phyloP scores from a whole-genome alignment of 1,284 basidiomycete genomes.

The Marasmius oreades region DNA sequence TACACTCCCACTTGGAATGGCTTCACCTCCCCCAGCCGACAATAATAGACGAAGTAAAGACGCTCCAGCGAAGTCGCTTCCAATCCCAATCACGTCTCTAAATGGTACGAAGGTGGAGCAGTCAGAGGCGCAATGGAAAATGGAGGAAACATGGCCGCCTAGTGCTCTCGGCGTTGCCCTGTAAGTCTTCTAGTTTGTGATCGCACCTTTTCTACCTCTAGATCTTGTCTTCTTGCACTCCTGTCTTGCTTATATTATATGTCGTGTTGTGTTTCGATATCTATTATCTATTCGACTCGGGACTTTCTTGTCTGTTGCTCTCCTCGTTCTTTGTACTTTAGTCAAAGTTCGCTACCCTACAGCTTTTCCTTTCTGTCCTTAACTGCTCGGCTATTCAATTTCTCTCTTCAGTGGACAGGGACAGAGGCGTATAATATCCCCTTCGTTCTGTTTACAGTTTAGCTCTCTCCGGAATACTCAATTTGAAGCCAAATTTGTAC shows the following conservation, averaged over 20 bases:
- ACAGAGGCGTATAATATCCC: too few species aligned
- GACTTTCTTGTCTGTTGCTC: neutral
- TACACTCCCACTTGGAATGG: slow-evolving; percentile 4
- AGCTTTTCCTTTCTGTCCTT: too few species aligned
- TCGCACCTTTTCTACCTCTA: neutral
- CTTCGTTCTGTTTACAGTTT: too few species aligned
- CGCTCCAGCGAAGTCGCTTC: slow-evolving; percentile 10
- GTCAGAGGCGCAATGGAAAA: neutral
- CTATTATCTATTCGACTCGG: neutral
- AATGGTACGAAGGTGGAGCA: neutral
- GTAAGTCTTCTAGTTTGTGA: neutral
- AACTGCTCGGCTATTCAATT: too few species aligned
- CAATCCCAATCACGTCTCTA: slow-evolving; percentile 12
- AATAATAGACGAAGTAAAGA: slow-evolving; percentile 8
- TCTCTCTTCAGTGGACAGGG: too few species aligned
- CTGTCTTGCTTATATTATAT: neutral
- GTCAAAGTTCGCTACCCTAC: neutral
- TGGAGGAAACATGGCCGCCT: slow-evolving; percentile 4
- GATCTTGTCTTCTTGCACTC: neutral
- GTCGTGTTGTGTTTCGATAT: neutral
- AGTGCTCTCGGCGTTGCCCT: neutral
- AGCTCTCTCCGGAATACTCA: too few species aligned
- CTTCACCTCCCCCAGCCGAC: neutral
- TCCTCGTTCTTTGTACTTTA: neutral
- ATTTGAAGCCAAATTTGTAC: too few species aligned